phyloP scores from a whole-genome alignment of 106 monocot species.

The Amphibolis antarctica region DNA sequence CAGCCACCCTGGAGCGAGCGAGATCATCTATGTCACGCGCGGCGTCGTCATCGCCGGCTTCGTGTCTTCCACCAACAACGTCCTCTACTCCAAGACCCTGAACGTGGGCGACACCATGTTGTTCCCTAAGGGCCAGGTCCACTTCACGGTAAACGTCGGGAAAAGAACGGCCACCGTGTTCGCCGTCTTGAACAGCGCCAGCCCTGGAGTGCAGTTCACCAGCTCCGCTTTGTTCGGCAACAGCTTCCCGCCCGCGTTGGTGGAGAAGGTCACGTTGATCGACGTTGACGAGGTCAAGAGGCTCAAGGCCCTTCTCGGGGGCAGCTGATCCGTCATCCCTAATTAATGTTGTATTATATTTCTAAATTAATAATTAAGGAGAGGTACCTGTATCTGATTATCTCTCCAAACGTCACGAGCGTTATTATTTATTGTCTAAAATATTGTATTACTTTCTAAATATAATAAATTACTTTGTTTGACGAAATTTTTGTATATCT shows the following conservation, averaged over 20 bases:
- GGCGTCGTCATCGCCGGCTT: constrained; percentile 5
- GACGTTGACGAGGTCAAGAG: constrained; percentile 56
- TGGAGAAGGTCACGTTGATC: constrained; percentile 60
- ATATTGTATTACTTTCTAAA: no score
- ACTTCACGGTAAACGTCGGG: constrained; percentile 54
- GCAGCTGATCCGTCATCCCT: no score
- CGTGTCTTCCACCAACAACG: constrained; percentile 10
- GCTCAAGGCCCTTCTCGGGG: constrained; percentile 75
- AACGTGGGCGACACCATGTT: constrained; percentile 40
- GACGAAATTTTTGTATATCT: no score
- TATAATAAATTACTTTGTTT: no score
- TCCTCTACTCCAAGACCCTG: constrained; percentile 9
- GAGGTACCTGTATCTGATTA: no score
- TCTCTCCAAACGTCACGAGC: no score
- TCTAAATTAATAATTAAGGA: no score
- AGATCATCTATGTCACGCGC: constrained; percentile 2
- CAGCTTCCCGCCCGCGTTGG: constrained; percentile 26
- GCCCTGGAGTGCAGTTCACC: constrained; percentile 67
- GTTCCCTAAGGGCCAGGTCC: constrained; percentile 69
- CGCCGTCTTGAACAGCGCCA: constrained; percentile 44
- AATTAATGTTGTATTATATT: no score
- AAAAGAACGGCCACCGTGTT: constrained; percentile 17
- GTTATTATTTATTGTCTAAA: no score
- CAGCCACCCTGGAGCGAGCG: constrained; percentile 11
- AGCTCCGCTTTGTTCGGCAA: constrained; percentile 58